Evolutionary conservation across 192 early-diverging fungal genomes (phyloP).

Genomic region (Umbelopsis sp.): DNA sequence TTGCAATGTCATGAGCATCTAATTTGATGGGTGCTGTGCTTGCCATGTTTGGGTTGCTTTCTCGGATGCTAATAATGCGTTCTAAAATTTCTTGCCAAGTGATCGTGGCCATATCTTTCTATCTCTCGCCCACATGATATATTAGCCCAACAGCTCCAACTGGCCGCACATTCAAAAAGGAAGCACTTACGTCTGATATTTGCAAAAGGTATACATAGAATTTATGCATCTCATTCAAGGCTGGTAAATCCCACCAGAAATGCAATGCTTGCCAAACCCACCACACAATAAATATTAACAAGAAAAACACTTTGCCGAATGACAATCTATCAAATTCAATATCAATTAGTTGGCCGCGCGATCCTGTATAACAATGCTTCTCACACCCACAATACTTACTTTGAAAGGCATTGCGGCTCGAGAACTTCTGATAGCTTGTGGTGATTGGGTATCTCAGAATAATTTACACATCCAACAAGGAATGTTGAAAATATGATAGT

Average conservation of each 20-base stretch:
- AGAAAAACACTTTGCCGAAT: conserved; percentile 53
- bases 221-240: conserved; percentile 78
- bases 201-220: conserved; percentile 83
- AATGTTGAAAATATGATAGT: conserved; percentile 89
- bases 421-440: conserved; percentile 78
- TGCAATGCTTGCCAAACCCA: conserved; percentile 78
- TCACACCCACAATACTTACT: conserved; percentile 45
- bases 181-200: conserved; percentile 68
- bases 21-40: conserved; percentile 58
- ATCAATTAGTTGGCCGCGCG: neutral
- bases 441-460: conserved; percentile 71
- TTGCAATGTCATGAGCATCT: conserved; percentile 78
- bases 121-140: neutral
- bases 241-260: conserved; percentile 69
- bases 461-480: conserved; percentile 89
- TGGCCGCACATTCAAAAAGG: neutral
- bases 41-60: conserved; percentile 61
- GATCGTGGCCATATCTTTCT: conserved; percentile 84
- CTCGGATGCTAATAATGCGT: conserved; percentile 72
- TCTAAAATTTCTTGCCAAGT: conserved; percentile 85
- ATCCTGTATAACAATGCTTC: neutral
- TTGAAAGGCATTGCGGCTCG: conserved; percentile 71
- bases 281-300: conserved; percentile 70
- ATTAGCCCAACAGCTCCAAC: too few relatives aligned
- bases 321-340: conserved; percentile 50